phyloP scores from a whole-genome alignment of 2,329 filamentous ascomycete species.

The Zopfia rhizophila region DNA sequence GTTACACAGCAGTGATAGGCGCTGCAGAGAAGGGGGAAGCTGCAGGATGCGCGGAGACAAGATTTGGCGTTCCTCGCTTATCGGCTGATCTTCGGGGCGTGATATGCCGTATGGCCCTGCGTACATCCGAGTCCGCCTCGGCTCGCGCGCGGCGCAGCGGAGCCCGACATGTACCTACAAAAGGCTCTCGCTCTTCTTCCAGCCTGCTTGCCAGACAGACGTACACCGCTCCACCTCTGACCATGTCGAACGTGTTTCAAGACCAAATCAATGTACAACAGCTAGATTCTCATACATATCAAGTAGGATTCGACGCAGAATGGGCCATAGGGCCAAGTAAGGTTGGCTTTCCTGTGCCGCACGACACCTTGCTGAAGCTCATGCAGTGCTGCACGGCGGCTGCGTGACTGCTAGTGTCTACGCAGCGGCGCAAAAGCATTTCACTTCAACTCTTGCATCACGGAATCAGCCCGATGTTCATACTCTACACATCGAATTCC shows the following conservation, averaged over 20 bases:
- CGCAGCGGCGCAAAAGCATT: conserved; percentile 5
- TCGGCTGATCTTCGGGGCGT: no score
- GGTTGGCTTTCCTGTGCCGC: neutral
- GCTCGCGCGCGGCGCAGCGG: no score
- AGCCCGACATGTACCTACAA: no score
- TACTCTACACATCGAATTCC: conserved; percentile 11
- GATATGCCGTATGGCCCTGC: no score
- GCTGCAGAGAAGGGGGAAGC: no score
- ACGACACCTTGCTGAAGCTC: neutral
- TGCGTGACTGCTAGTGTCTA: conserved; percentile 8
- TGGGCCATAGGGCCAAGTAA: conserved; percentile 11
- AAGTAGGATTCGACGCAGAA: conserved; percentile 1
- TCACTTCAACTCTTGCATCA: conserved; percentile 10
- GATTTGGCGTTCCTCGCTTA: no score
- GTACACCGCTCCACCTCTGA: no score
- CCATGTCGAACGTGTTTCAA: conserved; percentile 4
- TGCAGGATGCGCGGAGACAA: no score
- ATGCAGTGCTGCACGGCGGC: conserved; percentile 5
- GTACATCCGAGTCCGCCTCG: no score
- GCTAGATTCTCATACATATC: conserved; percentile 10
- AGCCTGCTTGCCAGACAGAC: no score
- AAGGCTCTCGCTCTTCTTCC: no score
- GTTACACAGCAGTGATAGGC: no score
- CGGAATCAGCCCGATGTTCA: conserved; percentile 9
- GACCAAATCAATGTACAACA: conserved; percentile 9